Evolutionary conservation across 2,329 filamentous ascomycete species (phyloP).

Genomic region (Colletotrichum incanum): DNA sequence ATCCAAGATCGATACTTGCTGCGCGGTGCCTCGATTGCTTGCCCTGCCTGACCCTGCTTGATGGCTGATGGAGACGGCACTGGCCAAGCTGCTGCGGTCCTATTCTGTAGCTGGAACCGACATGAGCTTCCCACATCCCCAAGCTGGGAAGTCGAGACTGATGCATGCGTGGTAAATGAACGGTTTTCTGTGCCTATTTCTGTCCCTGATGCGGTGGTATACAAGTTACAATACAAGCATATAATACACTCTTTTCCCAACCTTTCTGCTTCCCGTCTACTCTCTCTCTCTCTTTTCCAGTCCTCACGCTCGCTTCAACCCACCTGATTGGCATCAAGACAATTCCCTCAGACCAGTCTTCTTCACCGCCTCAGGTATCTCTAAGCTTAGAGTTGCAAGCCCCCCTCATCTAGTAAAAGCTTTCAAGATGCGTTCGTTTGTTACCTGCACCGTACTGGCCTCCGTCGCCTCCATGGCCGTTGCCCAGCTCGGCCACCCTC

Average conservation of each 20-base stretch:
- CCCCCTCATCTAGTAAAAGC: slow-evolving; percentile 7
- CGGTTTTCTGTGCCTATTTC: slow-evolving; percentile 2
- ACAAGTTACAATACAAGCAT: slow-evolving; percentile 4
- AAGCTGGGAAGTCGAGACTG: slow-evolving; percentile 10
- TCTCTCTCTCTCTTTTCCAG: not conserved
- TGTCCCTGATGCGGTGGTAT: not conserved
- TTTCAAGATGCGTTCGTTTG: slow-evolving; percentile 40
- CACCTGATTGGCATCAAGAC: slow-evolving; percentile 34
- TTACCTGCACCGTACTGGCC: slow-evolving; percentile 40
- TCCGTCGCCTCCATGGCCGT: slow-evolving; percentile 35
- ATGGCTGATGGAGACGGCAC: not conserved
- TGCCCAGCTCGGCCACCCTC: slow-evolving; percentile 19
- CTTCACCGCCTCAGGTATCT: slow-evolving; percentile 18
- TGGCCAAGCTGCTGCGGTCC: not conserved
- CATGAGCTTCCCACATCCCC: not conserved
- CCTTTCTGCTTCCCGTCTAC: not conserved
- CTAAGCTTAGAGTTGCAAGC: not conserved
- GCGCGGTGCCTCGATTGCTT: not conserved
- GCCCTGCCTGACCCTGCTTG: slow-evolving; percentile 3
- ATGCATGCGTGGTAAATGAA: slow-evolving; percentile 1
- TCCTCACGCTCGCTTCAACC: slow-evolving; percentile 34
- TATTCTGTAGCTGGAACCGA: not conserved
- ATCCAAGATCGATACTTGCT: slow-evolving; percentile 19
- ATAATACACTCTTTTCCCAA: slow-evolving; percentile 27
- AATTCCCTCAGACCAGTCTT: slow-evolving; percentile 26